Base-by-base conservation (phyloP, 2,329 filamentous ascomycete species). In the Drechslerella stenobrocha region DNA sequence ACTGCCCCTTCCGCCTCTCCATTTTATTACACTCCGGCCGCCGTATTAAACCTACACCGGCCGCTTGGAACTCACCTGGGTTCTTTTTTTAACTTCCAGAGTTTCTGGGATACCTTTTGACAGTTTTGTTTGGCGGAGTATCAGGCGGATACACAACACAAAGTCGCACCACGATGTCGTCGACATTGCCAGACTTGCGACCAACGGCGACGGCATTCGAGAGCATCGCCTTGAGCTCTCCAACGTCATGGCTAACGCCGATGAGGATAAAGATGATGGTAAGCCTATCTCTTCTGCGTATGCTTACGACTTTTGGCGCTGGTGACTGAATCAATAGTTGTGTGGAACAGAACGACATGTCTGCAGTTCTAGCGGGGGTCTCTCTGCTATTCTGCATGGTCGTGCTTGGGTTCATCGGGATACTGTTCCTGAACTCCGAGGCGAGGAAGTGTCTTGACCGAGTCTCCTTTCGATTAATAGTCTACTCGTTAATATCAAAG, bases 401-500 rank as follows among this genome's bases (percentile, higher is more conserved):
- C 1, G 24, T 70, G 7, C 58, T 72, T 11, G 65, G 55, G 8
- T 60, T 72, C 30, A 69, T 71, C 7, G 50, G 32, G 1, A 13
- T 71, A 0, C 45, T 72, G n/a, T 70, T 61, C 28, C 57, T 65
- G 9, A 69, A 71, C 15, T 51, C 22, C 6, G 69, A 69, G 18
- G 64, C 71, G 6, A 52, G 61, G 18, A 70, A 69, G 22, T 52
- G 51, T 2, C 32, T 72, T 13, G 65, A 71, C 18, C 69, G 71
- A n/a, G 51, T 71, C 18, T 72, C 71, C 8, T 72, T 72, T 18
- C 65, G 71, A 15, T 34, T 72, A 20, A 52, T 72, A 40, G 50
- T 57, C 15, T 72, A 71, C 48, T 70, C 71, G 24, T 57, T 72
- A 37, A 70, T 71, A 13, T 70, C 71, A 15, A 72, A 72, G 70